phyloP scores from a whole-genome alignment of 176 grass and related monocot genomes.

The Saccharum spontaneum region DNA sequence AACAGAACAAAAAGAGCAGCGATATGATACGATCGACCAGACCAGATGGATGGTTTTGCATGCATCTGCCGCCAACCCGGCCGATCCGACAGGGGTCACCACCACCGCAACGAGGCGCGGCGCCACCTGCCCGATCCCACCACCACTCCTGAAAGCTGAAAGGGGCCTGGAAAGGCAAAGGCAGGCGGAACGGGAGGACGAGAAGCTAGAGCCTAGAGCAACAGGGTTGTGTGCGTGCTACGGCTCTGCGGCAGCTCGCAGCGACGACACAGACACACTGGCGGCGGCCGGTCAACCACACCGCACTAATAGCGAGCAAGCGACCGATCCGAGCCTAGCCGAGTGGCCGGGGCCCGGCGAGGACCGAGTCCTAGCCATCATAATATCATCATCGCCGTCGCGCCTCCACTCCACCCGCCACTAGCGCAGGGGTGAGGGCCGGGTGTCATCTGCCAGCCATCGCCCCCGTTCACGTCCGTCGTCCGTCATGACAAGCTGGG shows the following conservation, averaged over 20 bases:
- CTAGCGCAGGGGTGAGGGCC: not conserved
- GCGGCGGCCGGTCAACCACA: slow-evolving; percentile 29
- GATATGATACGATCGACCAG: not conserved
- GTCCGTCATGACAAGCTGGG: not conserved
- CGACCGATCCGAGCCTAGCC: not conserved
- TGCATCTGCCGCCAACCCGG: not conserved
- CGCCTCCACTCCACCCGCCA: not conserved
- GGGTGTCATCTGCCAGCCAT: too few species aligned
- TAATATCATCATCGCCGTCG: not conserved
- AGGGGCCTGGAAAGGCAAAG: not conserved
- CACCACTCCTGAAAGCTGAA: not conserved
- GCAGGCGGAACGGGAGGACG: not conserved
- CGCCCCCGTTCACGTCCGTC: not conserved
- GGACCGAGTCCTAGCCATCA: not conserved
- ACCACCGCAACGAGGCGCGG: not conserved
- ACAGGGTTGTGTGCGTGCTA: not conserved
- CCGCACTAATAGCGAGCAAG: slow-evolving; percentile 13
- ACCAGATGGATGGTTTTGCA: not conserved
- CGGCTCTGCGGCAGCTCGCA: not conserved
- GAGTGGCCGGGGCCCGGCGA: not conserved
- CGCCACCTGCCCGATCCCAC: not conserved
- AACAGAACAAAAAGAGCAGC: not conserved
- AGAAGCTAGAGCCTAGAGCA: not conserved
- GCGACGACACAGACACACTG: not conserved
- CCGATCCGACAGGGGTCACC: slow-evolving; percentile 17